Evolutionary conservation across 208 protist genomes (phyloP).

Genomic region (Trypanosoma cruzi): DNA sequence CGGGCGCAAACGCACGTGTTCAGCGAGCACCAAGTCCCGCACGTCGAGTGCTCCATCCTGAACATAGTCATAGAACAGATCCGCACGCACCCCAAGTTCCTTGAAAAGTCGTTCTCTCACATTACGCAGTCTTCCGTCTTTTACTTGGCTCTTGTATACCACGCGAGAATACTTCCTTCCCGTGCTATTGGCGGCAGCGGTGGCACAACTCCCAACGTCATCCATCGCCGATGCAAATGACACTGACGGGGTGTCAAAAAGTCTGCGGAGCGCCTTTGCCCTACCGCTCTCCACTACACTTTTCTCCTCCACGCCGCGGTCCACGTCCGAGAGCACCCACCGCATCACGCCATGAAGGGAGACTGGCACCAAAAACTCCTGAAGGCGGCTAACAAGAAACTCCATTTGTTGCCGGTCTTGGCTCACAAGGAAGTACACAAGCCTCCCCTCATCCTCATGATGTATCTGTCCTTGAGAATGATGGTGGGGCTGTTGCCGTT

Average conservation of each 20-base stretch:
- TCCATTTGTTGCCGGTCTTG: slow-evolving; percentile 72
- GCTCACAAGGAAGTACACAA: slow-evolving; percentile 85
- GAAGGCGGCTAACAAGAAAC: slow-evolving; percentile 48
- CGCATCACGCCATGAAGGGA: slow-evolving; percentile 61
- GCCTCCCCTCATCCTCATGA: slow-evolving; percentile 34
- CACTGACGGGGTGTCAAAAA: slow-evolving; percentile 26
- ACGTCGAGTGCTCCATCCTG: slow-evolving; percentile 73
- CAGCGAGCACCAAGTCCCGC: slow-evolving; percentile 50
- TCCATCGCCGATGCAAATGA: background rate
- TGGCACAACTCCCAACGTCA: background rate
- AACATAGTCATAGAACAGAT: slow-evolving; percentile 88
- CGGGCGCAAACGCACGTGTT: slow-evolving; percentile 71
- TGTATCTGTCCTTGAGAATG: slow-evolving; percentile 1
- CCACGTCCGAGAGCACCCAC: slow-evolving; percentile 86
- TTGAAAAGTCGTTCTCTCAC: slow-evolving; percentile 79
- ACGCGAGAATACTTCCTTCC: slow-evolving; percentile 31
- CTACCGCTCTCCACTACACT: slow-evolving; percentile 31
- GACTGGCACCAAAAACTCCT: slow-evolving; percentile 72
- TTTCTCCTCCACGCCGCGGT: slow-evolving; percentile 50
- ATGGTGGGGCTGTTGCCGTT: slow-evolving; percentile 10
- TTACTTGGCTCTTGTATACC: slow-evolving; percentile 83
- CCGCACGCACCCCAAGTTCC: slow-evolving; percentile 71
- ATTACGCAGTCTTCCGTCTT: slow-evolving; percentile 63
- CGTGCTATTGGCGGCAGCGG: background rate
- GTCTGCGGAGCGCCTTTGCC: slow-evolving; percentile 18